phyloP scores from a whole-genome alignment of 192 early-diverging fungal genomes.

The Linnemannia schmuckeri region DNA sequence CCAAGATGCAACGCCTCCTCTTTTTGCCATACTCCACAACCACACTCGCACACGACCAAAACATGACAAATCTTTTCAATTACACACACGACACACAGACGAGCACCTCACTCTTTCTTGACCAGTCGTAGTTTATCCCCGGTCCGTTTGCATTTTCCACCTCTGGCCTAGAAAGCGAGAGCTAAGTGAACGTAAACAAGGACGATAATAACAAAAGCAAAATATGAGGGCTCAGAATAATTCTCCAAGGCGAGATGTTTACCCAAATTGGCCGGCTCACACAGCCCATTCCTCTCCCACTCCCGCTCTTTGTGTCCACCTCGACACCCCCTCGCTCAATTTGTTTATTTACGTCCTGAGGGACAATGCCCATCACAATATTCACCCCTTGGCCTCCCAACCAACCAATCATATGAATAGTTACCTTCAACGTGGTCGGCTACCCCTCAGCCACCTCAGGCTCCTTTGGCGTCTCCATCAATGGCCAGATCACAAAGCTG shows the following conservation, averaged over 20 bases:
- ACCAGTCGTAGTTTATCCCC: neutral
- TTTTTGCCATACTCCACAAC: neutral
- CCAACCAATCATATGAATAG: constrained; percentile 11
- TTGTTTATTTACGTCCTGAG: neutral
- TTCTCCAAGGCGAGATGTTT: neutral
- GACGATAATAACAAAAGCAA: neutral
- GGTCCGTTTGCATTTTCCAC: constrained; percentile 4
- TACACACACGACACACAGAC: neutral
- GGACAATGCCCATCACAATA: neutral
- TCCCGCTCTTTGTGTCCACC: neutral
- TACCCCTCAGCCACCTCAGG: constrained; percentile 14
- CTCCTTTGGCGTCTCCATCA: constrained; percentile 35
- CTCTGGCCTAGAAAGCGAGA: neutral
- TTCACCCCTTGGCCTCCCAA: neutral
- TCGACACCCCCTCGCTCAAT: neutral
- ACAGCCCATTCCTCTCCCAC: neutral
- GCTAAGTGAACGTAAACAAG: neutral
- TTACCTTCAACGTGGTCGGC: constrained; percentile 38
- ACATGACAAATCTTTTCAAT: neutral
- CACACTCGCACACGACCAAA: neutral
- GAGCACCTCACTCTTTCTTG: neutral
- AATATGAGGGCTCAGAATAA: neutral
- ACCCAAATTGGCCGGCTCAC: neutral
- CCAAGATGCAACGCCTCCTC: neutral
- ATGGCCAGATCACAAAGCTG: constrained; percentile 28